Base-by-base conservation (phyloP, 2,329 filamentous ascomycete species). In the Colletotrichum theobromicola region DNA sequence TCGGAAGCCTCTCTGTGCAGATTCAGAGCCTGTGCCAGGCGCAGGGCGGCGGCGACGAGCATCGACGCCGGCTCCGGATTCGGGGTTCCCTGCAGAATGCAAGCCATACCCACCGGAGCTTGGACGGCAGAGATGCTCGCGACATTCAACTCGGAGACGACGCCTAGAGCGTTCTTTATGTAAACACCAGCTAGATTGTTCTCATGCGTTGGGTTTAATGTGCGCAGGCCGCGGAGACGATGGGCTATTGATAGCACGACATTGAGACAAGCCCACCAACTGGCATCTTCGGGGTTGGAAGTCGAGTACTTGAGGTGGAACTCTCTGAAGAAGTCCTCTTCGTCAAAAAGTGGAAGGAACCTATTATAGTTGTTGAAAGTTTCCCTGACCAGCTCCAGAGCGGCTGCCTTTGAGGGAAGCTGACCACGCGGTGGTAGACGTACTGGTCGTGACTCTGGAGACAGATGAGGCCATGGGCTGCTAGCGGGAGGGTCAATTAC, bases 91-190 rank as follows among this genome's bases (percentile, higher is more conserved):
- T 80, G 76, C 5, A 79, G 75, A 28, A 79, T 70, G 13, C 69
- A 67, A 15, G 77, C 75, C 73, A 80, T 78, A n/a, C 79, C 78
- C 12, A 77, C 67, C 50, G 80, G 64, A 42, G 79, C 78, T 34
- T 80, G 79, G n/a, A 80, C 72, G 24, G 77, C 76, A 9, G 75
- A 68, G 5, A 80, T 34, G 53, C 70, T 77, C 13, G 68, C 32
- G 26, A 78, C 18, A 30, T 70, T 79, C 13, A 80, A 67, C 64
- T 79, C 75, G 3, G 77, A 70, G 13, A 79, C 70, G 16, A 79
- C 78, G 18, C 37, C n/a, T 0, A 42, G 18, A 18, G 37, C 37
- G 37, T 12, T 42, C 10, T n/a, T n/a, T 0, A 42, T 10, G 37
- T 42, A 42, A 42, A 42, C 18, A 42, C 8, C 18, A 2, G 37